These are phyloP conservation scores for Mortierella hygrophila DNA, from an alignment of 192 early-diverging fungal species.

Conservation along the genomic window DNA sequence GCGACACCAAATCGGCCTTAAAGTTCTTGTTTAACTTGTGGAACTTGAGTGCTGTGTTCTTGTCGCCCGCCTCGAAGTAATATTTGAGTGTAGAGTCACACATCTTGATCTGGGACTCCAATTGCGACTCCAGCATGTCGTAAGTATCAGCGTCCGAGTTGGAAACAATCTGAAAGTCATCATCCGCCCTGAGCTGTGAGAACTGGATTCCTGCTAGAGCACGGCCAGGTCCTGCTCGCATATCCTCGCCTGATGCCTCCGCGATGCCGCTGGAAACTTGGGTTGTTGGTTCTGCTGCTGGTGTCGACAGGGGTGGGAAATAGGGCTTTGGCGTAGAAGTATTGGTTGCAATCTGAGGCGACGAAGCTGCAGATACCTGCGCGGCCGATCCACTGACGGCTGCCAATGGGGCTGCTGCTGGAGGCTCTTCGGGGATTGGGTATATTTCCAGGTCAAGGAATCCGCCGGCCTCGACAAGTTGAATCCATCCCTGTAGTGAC, in stretches of 20 bases:
- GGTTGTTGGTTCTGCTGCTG: slow-evolving; percentile 45
- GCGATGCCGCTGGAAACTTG: slow-evolving; percentile 46
- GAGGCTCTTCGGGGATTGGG: slow-evolving; percentile 32
- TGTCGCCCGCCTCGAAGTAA: slow-evolving; percentile 61
- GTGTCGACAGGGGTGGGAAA: slow-evolving; percentile 16
- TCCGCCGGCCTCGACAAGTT: slow-evolving; percentile 34
- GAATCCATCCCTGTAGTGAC: slow-evolving; percentile 57
- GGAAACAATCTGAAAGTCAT: slow-evolving; percentile 52
- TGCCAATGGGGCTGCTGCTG: background rate
- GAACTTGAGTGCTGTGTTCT: slow-evolving; percentile 65
- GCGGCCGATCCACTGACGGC: slow-evolving; percentile 9
- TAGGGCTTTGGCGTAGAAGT: background rate
- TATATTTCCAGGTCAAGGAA: slow-evolving; percentile 46
- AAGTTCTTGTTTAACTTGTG: slow-evolving; percentile 72
- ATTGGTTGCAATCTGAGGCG: background rate
- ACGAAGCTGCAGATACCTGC: background rate
- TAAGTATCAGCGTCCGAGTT: slow-evolving; percentile 60
- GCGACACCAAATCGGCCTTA: slow-evolving; percentile 63
- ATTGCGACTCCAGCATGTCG: slow-evolving; percentile 58
- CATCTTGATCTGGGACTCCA: slow-evolving; percentile 67
- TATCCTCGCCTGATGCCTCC: slow-evolving; percentile 31
- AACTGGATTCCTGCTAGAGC: slow-evolving; percentile 31
- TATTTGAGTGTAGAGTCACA: slow-evolving; percentile 60
- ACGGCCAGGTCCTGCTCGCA: slow-evolving; percentile 22
- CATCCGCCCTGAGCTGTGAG: slow-evolving; percentile 27